These are phyloP conservation scores for Auricularia auricula-judae DNA, from an alignment of 768 basidiomycete species.

Conservation along the genomic window DNA sequence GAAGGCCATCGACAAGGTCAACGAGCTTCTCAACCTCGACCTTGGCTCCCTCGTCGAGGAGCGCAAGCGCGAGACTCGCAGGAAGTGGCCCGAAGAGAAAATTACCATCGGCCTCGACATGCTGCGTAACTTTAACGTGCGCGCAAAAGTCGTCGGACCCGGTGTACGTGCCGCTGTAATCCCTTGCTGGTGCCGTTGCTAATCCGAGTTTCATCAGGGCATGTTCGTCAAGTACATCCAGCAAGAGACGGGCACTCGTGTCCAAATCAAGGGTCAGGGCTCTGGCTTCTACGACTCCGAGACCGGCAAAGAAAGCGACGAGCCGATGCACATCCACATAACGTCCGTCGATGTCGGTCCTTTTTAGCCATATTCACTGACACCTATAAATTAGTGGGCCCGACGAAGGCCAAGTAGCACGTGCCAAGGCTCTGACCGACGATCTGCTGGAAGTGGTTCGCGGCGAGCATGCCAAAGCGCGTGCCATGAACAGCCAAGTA, in stretches of 20 bases:
- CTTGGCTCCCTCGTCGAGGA: conserved; percentile 76
- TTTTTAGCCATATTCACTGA: conserved; percentile 1
- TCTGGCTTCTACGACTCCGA: conserved; percentile 92
- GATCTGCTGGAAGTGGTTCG: conserved; percentile 85
- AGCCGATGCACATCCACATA: conserved; percentile 86
- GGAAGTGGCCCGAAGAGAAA: conserved; percentile 99
- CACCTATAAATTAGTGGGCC: conserved; percentile 45
- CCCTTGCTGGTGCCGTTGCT: not conserved
- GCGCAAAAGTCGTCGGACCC: conserved; percentile 96
- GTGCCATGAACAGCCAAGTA: conserved; percentile 50
- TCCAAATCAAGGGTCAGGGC: conserved; percentile 93
- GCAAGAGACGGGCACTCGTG: conserved; percentile 87
- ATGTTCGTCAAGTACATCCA: conserved; percentile 99
- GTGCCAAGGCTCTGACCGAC: conserved; percentile 79
- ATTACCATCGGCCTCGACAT: conserved; percentile 80
- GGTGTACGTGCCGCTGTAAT: conserved; percentile 38
- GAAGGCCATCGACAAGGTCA: conserved; percentile 55
- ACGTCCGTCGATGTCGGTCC: conserved; percentile 41
- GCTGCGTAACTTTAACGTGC: conserved; percentile 92
- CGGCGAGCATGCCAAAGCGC: conserved; percentile 78
- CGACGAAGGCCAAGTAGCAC: conserved; percentile 75
- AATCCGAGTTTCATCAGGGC: conserved; percentile 37
- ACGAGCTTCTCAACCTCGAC: conserved; percentile 63
- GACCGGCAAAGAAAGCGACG: conserved; percentile 77
- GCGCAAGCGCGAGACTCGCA: conserved; percentile 47